phyloP scores from a whole-genome alignment of 192 early-diverging fungal genomes.

The Lobosporangium transversale region DNA sequence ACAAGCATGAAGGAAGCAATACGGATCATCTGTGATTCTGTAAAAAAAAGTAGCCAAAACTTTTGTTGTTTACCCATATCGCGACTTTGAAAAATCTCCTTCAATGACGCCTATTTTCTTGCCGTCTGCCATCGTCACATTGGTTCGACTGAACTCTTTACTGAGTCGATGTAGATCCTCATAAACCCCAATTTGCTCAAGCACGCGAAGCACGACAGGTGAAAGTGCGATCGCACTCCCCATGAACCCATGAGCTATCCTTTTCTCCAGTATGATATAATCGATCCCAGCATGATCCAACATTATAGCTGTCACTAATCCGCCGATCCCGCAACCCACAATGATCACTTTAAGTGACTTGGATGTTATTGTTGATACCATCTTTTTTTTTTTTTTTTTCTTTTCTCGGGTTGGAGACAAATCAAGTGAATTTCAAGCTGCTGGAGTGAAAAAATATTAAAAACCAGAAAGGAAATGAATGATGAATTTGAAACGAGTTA shows the following conservation, averaged over 20 bases:
- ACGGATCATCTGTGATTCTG: too few relatives aligned
- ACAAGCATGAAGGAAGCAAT: too few relatives aligned
- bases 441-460: conserved; percentile 6
- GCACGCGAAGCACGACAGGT: background rate
- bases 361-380: background rate
- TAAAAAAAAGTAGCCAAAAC: too few relatives aligned
- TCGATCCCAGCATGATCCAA: conserved; percentile 44
- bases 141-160: conserved; percentile 3
- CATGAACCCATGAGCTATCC: background rate
- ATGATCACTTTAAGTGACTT: conserved; percentile 30
- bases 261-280: conserved; percentile 27
- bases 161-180: background rate
- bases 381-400: background rate
- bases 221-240: conserved; percentile 5
- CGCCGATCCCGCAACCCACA: conserved; percentile 39
- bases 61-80: background rate
- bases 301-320: conserved; percentile 23
- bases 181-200: conserved; percentile 8
- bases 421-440: too few relatives aligned
- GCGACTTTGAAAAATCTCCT: background rate
- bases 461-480: too few relatives aligned
- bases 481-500: too few relatives aligned
- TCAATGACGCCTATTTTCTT: background rate
- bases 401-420: too few relatives aligned
- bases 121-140: background rate